A percentile compares a stretch with the other conserved stretches of the same genome.
These are phyloP conservation scores for Zanthoxylum bungeanum DNA, from an alignment of 345 rosid genomes.

Conservation along the genomic window DNA sequence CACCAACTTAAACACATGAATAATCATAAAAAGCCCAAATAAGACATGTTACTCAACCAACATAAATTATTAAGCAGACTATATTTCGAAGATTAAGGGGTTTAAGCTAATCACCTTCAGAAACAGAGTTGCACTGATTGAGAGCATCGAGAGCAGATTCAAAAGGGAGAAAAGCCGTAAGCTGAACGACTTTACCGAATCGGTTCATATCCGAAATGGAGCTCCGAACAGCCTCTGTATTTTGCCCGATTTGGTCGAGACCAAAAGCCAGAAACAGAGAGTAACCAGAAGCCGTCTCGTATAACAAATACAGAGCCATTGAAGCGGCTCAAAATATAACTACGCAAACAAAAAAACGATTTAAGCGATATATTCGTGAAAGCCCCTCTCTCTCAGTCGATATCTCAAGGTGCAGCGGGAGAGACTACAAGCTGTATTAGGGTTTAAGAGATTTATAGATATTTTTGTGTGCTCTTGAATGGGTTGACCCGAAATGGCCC, in stretches of 20 bases:
- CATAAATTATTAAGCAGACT: neutral
- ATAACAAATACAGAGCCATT: conserved; percentile 55
- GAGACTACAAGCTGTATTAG: neutral
- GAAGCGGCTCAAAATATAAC: conserved; percentile 16
- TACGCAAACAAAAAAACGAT: neutral
- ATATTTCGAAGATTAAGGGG: neutral
- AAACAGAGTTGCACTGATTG: conserved; percentile 75
- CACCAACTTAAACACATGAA: neutral
- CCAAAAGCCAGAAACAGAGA: conserved; percentile 53
- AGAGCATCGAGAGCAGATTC: conserved; percentile 73
- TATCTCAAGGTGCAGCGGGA: neutral
- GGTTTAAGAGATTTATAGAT: conserved; percentile 3
- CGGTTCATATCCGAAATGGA: conserved; percentile 69
- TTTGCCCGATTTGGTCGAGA: conserved; percentile 79
- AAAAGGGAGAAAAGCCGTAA: conserved; percentile 61
- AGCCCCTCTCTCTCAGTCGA: neutral
- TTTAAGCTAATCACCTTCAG: conserved; percentile 56
- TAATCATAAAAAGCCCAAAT: neutral
- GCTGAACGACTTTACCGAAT: conserved; percentile 77
- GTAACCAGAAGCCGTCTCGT: conserved; percentile 79
- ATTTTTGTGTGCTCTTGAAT: neutral
- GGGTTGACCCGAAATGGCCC: neutral
- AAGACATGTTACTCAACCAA: neutral
- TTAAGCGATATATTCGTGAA: neutral
- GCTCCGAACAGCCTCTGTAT: conserved; percentile 72